phyloP scores from a whole-genome alignment of 768 basidiomycete species.

The Scleroderma citrinum region DNA sequence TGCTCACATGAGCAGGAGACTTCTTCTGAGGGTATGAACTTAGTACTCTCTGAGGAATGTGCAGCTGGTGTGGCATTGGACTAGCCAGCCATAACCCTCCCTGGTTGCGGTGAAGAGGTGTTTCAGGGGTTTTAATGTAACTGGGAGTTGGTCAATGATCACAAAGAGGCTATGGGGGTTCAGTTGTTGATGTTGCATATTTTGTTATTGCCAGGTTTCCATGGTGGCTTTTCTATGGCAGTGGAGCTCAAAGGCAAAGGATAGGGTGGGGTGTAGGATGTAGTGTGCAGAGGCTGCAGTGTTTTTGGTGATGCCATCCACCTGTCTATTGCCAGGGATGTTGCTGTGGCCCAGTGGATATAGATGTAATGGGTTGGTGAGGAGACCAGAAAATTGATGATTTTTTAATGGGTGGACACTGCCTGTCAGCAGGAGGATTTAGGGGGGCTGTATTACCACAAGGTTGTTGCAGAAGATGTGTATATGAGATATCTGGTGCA shows the following conservation, averaged over 20 bases:
- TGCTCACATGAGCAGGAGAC: not conserved
- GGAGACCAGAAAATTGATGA: not conserved
- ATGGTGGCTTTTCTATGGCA: too few species aligned
- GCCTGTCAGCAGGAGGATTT: not conserved
- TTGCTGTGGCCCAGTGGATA: not conserved
- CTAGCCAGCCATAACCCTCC: not conserved
- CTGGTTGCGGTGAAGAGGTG: not conserved
- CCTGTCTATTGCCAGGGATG: not conserved
- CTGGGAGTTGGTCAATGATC: too few species aligned
- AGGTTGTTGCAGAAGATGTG: not conserved
- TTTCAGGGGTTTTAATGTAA: not conserved
- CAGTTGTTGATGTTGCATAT: not conserved
- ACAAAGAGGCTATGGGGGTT: too few species aligned
- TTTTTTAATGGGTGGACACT: not conserved
- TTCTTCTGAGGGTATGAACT: not conserved
- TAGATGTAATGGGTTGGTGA: not conserved
- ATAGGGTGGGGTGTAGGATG: not conserved
- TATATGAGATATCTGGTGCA: not conserved
- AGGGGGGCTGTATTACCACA: not conserved
- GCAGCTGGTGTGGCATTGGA: not conserved
- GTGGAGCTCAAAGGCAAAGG: too few species aligned
- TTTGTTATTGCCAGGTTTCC: not conserved
- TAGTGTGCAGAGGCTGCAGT: not conserved
- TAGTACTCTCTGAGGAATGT: not conserved
- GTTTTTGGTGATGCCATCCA: not conserved